Conservation (phyloP, 2,329 filamentous ascomycete species). For the Aspergillus glaucus region DNA sequence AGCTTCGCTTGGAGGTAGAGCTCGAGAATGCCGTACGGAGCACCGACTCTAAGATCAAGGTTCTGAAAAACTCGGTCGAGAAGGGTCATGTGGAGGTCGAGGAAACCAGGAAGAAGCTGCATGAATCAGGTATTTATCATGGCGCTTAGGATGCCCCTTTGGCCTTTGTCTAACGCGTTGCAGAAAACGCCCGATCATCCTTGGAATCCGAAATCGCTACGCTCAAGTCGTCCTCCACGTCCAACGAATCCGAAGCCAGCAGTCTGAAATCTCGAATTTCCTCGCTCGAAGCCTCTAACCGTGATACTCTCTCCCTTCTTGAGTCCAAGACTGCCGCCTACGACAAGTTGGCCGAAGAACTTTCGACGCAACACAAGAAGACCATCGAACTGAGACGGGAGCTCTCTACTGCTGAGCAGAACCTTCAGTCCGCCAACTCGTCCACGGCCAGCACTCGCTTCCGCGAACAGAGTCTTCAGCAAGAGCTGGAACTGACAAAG, state of each 20-base stretch:
- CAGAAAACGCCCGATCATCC: constrained; percentile 69
- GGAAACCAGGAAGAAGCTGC: constrained; percentile 71
- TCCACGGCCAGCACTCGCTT: constrained; percentile 77
- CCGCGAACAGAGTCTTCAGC: constrained; percentile 80
- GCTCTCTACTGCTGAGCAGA: constrained; percentile 72
- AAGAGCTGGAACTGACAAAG: constrained; percentile 82
- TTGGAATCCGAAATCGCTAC: constrained; percentile 76
- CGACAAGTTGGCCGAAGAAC: constrained; percentile 76
- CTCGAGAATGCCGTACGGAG: constrained; percentile 82
- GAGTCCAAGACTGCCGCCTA: constrained; percentile 85
- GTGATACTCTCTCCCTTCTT: constrained; percentile 80
- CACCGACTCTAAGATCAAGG: constrained; percentile 74
- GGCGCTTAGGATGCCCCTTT: not conserved
- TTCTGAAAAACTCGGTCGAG: constrained; percentile 72
- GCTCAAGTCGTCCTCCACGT: constrained; percentile 67
- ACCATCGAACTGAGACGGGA: constrained; percentile 78
- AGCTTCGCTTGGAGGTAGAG: constrained; percentile 84
- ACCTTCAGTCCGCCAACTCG: constrained; percentile 73
- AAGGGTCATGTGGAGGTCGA: constrained; percentile 79
- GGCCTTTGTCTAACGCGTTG: constrained; percentile 11
- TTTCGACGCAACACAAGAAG: constrained; percentile 83
- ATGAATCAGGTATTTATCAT: constrained; percentile 62
- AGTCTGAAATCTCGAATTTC: constrained; percentile 75
- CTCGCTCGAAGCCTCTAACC: constrained; percentile 83
- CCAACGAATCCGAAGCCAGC: constrained; percentile 60